Evolutionary conservation across 176 grass and related monocot genomes (phyloP), one percentile per base, ranked within the genome.

Genomic region (Hsuehochloa calcarea): DNA sequence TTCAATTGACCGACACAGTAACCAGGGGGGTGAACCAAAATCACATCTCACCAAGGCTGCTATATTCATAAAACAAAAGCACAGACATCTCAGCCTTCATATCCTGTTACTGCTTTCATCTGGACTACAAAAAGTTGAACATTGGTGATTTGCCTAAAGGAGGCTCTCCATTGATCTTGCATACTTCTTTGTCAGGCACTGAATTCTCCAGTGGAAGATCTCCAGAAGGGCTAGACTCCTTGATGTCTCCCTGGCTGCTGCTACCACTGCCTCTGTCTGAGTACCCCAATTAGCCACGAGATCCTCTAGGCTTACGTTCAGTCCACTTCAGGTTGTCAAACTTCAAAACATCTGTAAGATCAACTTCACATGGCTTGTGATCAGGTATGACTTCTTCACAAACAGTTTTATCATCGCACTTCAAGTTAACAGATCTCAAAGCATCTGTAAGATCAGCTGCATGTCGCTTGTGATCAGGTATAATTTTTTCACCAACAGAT

Each of bases 251-350:
- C 15, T 87, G 41, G 39, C 70, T 89, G 65, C 64, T 81, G 65
- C 62, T 77, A 41, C 60, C 72, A n/a, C 77, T 88, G 70, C 77
- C 78, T 31, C 71, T 64, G 13, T 89, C 81, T 8, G 70, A 73
- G 10, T 78, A 77, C 23, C 59, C 63, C 72, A 65, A 85, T 10
- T 40, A 69, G 47, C 38, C 68, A 77, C 50, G 81, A 71, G 80
- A 72, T 77, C 82, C 80, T 74, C 87, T 62, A 29, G 78, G 77
- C 80, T 88, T 95, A 63, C 78, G 85, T 37, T 77, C 77, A 17
- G 78, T 77, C 85, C 78, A 86, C 25, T 88, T 92, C 78, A 95
- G 65, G 14, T 74, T 64, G 12, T 87, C 84, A 2, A 79, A 60
- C 74, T 72, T 84, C 55, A 75, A 75, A 46, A 40, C 58, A 74